Percentiles rank a stretch among this genome's conserved stretches.
Conservation (phyloP, 208 protist genomes). For the Strigomonas culicis region DNA sequence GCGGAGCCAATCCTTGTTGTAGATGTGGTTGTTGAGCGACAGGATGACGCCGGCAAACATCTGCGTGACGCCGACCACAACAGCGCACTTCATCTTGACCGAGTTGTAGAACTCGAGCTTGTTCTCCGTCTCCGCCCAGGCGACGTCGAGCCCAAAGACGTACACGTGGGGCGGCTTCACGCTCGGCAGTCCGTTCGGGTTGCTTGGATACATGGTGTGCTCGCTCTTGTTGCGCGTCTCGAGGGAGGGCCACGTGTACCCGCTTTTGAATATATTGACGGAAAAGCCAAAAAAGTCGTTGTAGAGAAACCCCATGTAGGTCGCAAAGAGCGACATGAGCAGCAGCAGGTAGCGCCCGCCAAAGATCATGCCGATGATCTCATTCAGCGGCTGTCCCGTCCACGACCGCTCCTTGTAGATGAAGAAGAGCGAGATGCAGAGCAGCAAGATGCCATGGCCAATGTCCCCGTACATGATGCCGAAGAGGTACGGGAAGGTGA, state of each 20-base stretch:
- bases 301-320: conserved; percentile 98
- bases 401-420: conserved; percentile 85
- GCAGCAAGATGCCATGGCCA: conserved; percentile 96
- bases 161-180: conserved; percentile 53
- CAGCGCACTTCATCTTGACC: conserved; percentile 99
- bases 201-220: conserved; percentile 25
- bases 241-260: conserved; percentile 54
- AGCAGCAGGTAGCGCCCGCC: conserved; percentile 94
- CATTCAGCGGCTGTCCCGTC: conserved; percentile 59
- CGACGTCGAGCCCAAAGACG: conserved; percentile 80
- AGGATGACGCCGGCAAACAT: conserved; percentile 97
- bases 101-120: conserved; percentile 98
- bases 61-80: conserved; percentile 95
- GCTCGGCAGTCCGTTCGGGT: conserved; percentile 29
- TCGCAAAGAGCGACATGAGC: conserved; percentile 96
- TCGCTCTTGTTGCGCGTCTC: conserved; percentile 15
- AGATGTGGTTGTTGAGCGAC: conserved; percentile 85
- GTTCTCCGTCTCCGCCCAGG: conserved; percentile 93
- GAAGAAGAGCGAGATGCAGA: conserved; percentile 73
- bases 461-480: conserved; percentile 99
- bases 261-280: conserved; percentile 81
- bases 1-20: conserved; percentile 82
- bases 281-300: conserved; percentile 95
- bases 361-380: conserved; percentile 84
- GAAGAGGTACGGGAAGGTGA: conserved; percentile 99